A percentile compares a stretch with the other conserved stretches of the same genome.
Conservation (phyloP, 768 basidiomycete species). For the Boletellus sp. region DNA sequence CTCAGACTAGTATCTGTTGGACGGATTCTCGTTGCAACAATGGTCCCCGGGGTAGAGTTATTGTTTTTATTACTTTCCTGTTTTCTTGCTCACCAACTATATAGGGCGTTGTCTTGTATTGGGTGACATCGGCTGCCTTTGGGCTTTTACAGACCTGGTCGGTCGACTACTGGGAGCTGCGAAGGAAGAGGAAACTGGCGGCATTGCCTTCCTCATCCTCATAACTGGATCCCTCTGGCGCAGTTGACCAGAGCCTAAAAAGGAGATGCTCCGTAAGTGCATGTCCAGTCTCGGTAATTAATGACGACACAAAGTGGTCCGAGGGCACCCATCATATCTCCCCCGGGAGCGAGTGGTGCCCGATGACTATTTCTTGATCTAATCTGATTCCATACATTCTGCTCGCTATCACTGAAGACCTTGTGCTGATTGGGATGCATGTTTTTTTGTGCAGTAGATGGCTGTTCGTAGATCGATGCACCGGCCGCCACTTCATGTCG, state of each 20-base stretch:
- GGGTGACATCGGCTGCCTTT: constrained; percentile 73
- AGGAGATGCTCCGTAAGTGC: constrained; percentile 19
- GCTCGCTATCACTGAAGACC: no score
- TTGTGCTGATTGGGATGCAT: constrained; percentile 10
- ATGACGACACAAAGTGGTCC: constrained; percentile 75
- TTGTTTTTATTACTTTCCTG: constrained; percentile 17
- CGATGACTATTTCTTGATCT: constrained; percentile 81
- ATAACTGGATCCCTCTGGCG: background rate
- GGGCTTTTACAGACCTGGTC: constrained; percentile 74
- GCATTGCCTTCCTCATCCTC: background rate
- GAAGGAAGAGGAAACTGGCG: constrained; percentile 29
- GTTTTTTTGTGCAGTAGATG: background rate
- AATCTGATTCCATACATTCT: constrained; percentile 62
- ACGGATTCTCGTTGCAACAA: constrained; percentile 62
- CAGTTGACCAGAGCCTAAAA: constrained; percentile 1
- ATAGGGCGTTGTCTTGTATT: constrained; percentile 65
- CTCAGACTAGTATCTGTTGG: constrained; percentile 58
- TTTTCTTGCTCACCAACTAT: constrained; percentile 6
- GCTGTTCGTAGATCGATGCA: background rate
- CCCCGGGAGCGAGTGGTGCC: constrained; percentile 39
- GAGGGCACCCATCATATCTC: constrained; percentile 54
- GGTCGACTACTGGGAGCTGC: constrained; percentile 60
- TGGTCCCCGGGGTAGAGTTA: constrained; percentile 62
- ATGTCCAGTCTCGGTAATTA: constrained; percentile 19
- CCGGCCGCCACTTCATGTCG: background rate